Percentiles rank a stretch among this genome's conserved stretches.
Evolutionary conservation across 106 monocot species (phyloP).

Genomic region (Xerophyta viscosa): DNA sequence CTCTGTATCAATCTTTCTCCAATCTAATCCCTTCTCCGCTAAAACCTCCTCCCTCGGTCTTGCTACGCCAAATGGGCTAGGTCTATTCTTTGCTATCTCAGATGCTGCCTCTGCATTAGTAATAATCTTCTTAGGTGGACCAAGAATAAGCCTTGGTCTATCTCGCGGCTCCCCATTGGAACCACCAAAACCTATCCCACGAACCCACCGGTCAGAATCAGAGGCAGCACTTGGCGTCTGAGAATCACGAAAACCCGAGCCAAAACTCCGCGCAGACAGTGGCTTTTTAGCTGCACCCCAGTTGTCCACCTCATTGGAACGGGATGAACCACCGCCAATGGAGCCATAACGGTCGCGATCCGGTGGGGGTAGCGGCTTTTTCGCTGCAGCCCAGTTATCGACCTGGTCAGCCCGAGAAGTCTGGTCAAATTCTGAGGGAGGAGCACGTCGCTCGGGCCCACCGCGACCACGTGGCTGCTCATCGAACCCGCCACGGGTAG

Average conservation of each 20-base stretch:
- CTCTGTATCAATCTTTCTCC: slow-evolving; percentile 76
- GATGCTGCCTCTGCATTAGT: slow-evolving; percentile 1
- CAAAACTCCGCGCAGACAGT: slow-evolving; percentile 25
- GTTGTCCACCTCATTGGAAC: slow-evolving; percentile 56
- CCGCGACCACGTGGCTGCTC: slow-evolving; percentile 30
- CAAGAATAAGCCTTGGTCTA: slow-evolving; percentile 62
- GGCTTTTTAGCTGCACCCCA: slow-evolving; percentile 67
- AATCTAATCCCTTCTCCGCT: slow-evolving; percentile 87
- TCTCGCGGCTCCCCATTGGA: slow-evolving; percentile 46
- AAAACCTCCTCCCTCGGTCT: slow-evolving; percentile 88
- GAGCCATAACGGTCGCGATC: slow-evolving; percentile 46
- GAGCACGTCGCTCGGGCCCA: too few species aligned
- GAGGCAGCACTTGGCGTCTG: slow-evolving; percentile 6
- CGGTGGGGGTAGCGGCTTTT: slow-evolving; percentile 42
- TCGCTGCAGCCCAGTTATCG: slow-evolving; percentile 69
- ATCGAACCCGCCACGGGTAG: slow-evolving; percentile 7
- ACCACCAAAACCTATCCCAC: slow-evolving; percentile 20
- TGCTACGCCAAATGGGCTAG: slow-evolving; percentile 77
- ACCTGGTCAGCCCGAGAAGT: slow-evolving; percentile 83
- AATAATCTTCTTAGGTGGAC: slow-evolving; percentile 60
- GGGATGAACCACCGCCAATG: slow-evolving; percentile 30
- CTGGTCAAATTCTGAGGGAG: slow-evolving; percentile 35
- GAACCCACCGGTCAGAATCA: slow-evolving; percentile 62
- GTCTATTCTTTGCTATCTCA: slow-evolving; percentile 13
- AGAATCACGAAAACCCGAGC: slow-evolving; percentile 49